These are phyloP conservation scores for Helotiales sp. DNA, from an alignment of 2,329 filamentous ascomycete genomes.

Conservation along the genomic window DNA sequence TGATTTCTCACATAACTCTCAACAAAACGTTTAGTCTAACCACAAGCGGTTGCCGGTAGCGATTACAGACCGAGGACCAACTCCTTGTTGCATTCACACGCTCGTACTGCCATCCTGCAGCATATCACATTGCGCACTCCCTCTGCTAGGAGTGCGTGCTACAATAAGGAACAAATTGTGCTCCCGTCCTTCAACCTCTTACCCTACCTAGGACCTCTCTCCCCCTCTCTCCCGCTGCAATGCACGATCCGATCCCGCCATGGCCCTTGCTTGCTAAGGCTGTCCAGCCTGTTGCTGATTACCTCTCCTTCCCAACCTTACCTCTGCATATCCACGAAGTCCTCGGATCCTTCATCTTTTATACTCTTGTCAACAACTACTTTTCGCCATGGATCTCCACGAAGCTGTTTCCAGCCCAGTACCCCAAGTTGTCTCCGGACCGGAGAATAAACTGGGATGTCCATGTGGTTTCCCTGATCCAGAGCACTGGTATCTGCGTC, in stretches of 20 bases:
- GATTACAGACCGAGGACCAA: too few species aligned
- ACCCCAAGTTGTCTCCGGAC: constrained; percentile 61
- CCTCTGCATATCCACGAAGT: constrained; percentile 80
- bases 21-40: background rate
- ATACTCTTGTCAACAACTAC: constrained; percentile 66
- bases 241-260: constrained; percentile 69
- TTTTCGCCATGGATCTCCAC: constrained; percentile 68
- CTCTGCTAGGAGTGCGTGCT: constrained; percentile 1
- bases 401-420: constrained; percentile 61
- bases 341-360: constrained; percentile 63
- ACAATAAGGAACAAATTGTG: background rate
- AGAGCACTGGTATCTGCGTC: constrained; percentile 70
- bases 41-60: too few species aligned
- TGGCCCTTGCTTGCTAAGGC: constrained; percentile 52
- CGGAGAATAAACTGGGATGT: constrained; percentile 78
- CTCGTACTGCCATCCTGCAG: background rate
- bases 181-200: background rate
- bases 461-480: constrained; percentile 80
- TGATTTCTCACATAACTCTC: background rate
- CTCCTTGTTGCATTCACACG: too few species aligned
- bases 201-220: background rate
- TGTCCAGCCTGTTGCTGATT: constrained; percentile 64
- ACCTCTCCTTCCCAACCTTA: constrained; percentile 62
- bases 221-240: constrained; percentile 36
- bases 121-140: constrained; percentile 2